These are phyloP conservation scores for Claviceps sp. DNA, from an alignment of 2,329 filamentous ascomycete species.

Conservation along the genomic window DNA sequence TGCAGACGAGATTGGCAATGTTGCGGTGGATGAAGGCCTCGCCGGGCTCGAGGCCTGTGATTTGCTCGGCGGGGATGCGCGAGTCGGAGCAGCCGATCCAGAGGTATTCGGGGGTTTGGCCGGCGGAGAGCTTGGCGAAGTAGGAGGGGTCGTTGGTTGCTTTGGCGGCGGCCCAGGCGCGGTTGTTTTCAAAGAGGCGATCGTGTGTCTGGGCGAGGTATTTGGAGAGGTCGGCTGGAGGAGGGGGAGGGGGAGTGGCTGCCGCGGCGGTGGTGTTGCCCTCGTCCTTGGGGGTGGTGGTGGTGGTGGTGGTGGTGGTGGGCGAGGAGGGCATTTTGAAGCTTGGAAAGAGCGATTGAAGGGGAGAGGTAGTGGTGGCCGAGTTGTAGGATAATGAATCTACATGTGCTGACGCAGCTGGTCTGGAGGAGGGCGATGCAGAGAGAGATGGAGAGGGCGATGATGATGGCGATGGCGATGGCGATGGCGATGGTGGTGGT, in stretches of 20 bases:
- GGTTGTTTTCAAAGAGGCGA: conserved; percentile 56
- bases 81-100: conserved; percentile 91
- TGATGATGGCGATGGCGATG: not conserved
- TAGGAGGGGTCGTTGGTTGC: conserved; percentile 45
- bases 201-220: conserved; percentile 53
- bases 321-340: conserved; percentile 2
- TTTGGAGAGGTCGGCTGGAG: conserved; percentile 5
- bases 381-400: not conserved
- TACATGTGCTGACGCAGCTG: not conserved
- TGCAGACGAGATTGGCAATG: conserved; percentile 77
- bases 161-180: conserved; percentile 49
- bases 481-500: not conserved
- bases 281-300: not conserved
- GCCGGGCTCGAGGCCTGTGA: conserved; percentile 71
- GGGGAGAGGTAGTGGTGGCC: not conserved
- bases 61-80: conserved; percentile 79
- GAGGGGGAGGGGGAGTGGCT: not conserved
- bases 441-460: not conserved
- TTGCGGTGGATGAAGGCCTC: conserved; percentile 93
- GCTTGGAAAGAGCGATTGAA: not conserved
- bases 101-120: conserved; percentile 57
- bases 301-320: not conserved
- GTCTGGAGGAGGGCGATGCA: not conserved
- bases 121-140: conserved; percentile 49
- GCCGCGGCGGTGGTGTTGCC: no score